phyloP scores from a whole-genome alignment of 371 early-diverging fungal species.

The Catenaria anguillulae region DNA sequence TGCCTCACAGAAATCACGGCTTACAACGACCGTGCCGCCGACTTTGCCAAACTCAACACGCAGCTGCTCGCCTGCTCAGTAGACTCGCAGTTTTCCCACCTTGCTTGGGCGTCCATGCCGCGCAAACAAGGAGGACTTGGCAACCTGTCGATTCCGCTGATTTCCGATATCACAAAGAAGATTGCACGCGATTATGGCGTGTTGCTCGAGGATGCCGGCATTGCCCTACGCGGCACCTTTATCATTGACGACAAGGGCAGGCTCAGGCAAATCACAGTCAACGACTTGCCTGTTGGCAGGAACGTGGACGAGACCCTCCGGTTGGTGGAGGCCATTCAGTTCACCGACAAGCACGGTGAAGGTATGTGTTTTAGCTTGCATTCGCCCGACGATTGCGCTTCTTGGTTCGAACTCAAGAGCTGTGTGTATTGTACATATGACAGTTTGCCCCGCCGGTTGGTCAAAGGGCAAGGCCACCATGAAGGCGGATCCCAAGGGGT shows the following conservation, averaged over 20 bases:
- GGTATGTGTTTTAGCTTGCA: background rate
- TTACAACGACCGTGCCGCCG: slow-evolving; percentile 40
- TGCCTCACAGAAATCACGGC: slow-evolving; percentile 55
- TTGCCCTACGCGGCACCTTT: slow-evolving; percentile 28
- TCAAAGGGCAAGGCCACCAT: slow-evolving; percentile 1
- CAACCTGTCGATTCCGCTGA: slow-evolving; percentile 46
- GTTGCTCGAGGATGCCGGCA: slow-evolving; percentile 42
- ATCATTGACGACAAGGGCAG: slow-evolving; percentile 58
- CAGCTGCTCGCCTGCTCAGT: slow-evolving; percentile 39
- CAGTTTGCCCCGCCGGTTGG: slow-evolving; percentile 7
- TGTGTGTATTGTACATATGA: too few relatives aligned
- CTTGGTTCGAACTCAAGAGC: background rate
- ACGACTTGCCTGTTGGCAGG: slow-evolving; percentile 62
- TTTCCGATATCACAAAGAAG: slow-evolving; percentile 74
- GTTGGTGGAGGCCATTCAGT: slow-evolving; percentile 62
- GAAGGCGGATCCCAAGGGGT: slow-evolving; percentile 2
- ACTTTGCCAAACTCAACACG: slow-evolving; percentile 46
- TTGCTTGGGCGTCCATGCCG: slow-evolving; percentile 54
- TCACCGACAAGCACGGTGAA: slow-evolving; percentile 47
- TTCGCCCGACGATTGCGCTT: background rate
- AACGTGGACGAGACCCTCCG: slow-evolving; percentile 55
- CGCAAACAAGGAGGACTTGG: slow-evolving; percentile 86
- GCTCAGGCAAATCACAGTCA: slow-evolving; percentile 32
- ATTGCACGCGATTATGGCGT: slow-evolving; percentile 73
- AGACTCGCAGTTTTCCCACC: slow-evolving; percentile 43